phyloP scores from a whole-genome alignment of 139 green algal genomes.

The Coelastrella sp. region DNA sequence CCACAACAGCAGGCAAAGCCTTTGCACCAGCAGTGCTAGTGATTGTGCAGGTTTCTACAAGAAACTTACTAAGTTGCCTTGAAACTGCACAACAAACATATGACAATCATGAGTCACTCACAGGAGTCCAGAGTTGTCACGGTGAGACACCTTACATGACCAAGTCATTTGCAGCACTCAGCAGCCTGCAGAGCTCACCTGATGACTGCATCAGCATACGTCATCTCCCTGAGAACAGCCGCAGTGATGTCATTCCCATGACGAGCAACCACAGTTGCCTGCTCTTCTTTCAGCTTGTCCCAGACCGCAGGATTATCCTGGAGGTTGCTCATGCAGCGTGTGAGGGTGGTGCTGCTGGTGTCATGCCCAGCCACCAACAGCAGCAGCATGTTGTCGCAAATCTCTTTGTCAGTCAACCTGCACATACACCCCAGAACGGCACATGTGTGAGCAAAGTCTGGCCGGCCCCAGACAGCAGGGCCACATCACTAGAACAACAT shows the following conservation, averaged over 20 bases:
- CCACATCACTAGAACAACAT: background rate
- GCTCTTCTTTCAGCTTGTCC: slow-evolving; percentile 21
- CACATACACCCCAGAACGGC: background rate
- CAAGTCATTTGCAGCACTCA: background rate
- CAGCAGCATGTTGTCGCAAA: slow-evolving; percentile 30
- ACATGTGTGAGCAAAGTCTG: background rate
- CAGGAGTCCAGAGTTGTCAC: no score
- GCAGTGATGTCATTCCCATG: slow-evolving; percentile 9
- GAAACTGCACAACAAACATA: background rate
- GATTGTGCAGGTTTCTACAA: no score
- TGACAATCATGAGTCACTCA: no score
- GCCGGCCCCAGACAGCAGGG: background rate
- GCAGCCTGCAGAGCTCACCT: background rate
- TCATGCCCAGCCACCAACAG: slow-evolving; percentile 35
- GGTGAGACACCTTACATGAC: background rate
- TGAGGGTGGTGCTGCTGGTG: slow-evolving; percentile 38
- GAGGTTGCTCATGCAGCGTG: slow-evolving; percentile 20
- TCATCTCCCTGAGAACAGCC: slow-evolving; percentile 38
- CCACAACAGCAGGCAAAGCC: background rate
- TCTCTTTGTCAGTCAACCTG: slow-evolving; percentile 38
- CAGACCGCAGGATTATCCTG: slow-evolving; percentile 13
- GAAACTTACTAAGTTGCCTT: no score
- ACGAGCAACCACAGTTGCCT: background rate
- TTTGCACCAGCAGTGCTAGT: background rate
- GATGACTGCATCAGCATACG: slow-evolving; percentile 42